phyloP scores from a whole-genome alignment of 139 green algal species.

The Ettlia oleoabundans region DNA sequence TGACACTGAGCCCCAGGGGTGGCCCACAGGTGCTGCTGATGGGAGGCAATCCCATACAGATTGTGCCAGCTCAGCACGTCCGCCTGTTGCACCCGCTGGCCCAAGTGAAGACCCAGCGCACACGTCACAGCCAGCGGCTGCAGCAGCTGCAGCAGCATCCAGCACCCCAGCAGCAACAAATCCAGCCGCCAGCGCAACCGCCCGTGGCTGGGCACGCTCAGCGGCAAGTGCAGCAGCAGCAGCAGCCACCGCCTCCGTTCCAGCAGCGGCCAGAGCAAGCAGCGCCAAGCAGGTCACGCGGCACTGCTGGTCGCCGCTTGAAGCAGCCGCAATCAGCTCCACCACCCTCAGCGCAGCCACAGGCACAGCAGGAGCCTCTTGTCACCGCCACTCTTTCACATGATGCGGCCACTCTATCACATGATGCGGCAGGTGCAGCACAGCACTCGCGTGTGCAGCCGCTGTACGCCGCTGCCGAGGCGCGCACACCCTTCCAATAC shows the following conservation, averaged over 20 bases:
- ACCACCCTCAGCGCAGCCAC: no score
- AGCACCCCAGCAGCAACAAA: background rate
- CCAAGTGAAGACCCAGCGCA: background rate
- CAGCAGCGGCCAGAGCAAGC: background rate
- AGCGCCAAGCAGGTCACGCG: background rate
- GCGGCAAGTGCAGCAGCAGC: background rate
- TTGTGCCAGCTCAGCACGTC: background rate
- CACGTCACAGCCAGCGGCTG: background rate
- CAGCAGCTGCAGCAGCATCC: background rate
- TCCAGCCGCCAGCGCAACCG: background rate
- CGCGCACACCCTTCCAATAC: background rate
- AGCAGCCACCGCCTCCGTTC: background rate
- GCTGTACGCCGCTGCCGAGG: background rate
- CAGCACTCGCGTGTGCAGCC: no score
- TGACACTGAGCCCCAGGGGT: no score
- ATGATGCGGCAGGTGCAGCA: no score
- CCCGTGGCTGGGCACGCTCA: no score
- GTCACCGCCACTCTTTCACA: no score
- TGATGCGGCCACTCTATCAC: no score
- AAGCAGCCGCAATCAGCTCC: no score
- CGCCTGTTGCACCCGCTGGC: background rate
- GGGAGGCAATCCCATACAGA: background rate
- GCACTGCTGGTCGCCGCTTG: no score
- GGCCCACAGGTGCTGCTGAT: no score
- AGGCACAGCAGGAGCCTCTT: no score